Percentiles rank a stretch among this genome's conserved stretches.
Conservation (phyloP, 169 alveolate species). For the Toxoplasma gondii region DNA sequence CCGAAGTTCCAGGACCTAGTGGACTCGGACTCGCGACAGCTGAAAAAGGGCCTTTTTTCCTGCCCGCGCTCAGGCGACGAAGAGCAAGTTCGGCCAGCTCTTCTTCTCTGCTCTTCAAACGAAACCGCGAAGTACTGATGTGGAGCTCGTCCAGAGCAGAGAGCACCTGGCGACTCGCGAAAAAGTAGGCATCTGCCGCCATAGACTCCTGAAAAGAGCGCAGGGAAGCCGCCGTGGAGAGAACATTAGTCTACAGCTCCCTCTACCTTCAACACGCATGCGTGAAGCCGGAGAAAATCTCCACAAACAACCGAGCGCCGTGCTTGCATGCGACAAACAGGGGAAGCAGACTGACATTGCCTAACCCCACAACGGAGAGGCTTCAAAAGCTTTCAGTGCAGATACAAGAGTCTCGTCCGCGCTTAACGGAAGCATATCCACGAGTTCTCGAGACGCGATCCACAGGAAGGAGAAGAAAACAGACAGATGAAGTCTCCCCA, state of each 20-base stretch:
- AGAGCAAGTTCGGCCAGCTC: not conserved
- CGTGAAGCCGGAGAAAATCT: not conserved
- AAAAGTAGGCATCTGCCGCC: constrained; percentile 55
- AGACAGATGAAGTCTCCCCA: no score
- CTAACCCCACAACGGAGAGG: no score
- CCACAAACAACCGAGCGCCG: not conserved
- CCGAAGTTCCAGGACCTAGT: not conserved
- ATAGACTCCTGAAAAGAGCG: constrained; percentile 32
- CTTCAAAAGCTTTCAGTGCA: no score
- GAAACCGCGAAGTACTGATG: constrained; percentile 60
- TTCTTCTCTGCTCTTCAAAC: constrained; percentile 45
- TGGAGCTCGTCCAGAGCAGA: constrained; percentile 60
- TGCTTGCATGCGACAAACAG: not conserved
- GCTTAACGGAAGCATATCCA: no score
- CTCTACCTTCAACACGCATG: not conserved
- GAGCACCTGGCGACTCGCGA: constrained; percentile 54
- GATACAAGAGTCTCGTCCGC: no score
- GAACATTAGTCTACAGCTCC: not conserved
- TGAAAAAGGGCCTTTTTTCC: no score
- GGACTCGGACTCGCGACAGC: not conserved
- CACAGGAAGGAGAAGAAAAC: no score
- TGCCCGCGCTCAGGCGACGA: not conserved
- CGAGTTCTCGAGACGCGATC: no score
- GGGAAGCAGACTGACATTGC: no score
- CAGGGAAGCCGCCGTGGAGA: not conserved